These are phyloP conservation scores for Stevia rebaudiana DNA, from an alignment of 140 eudicot species.

Conservation along the genomic window DNA sequence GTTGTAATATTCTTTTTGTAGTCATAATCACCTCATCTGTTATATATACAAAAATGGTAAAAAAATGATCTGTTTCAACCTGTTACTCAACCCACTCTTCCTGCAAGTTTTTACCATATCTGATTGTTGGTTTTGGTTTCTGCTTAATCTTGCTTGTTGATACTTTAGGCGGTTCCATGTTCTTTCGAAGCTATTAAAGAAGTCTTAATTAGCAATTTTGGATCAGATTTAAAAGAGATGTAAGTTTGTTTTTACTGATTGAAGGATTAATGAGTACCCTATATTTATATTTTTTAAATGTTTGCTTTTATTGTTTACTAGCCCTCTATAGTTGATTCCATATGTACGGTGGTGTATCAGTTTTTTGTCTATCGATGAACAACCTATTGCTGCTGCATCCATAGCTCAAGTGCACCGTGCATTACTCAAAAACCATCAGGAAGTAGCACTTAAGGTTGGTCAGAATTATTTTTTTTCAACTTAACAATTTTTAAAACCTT, in stretches of 20 bases:
- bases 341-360: slow-evolving; percentile 32
- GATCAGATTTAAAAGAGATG: slow-evolving; percentile 61
- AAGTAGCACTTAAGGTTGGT: slow-evolving; percentile 92
- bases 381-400: slow-evolving; percentile 96
- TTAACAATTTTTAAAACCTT: background rate
- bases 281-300: background rate
- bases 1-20: background rate
- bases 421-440: slow-evolving; percentile 53
- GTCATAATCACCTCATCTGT: background rate
- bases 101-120: background rate
- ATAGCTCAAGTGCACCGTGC: slow-evolving; percentile 98
- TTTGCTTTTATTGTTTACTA: slow-evolving; percentile 1
- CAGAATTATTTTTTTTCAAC: background rate
- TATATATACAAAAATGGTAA: background rate
- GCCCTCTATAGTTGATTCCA: slow-evolving; percentile 11
- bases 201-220: slow-evolving; percentile 58
- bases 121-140: slow-evolving; percentile 4
- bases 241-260: slow-evolving; percentile 45
- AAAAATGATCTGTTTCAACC: slow-evolving; percentile 1
- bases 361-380: slow-evolving; percentile 73
- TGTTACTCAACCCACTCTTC: background rate
- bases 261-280: background rate
- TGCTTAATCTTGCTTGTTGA: slow-evolving; percentile 22
- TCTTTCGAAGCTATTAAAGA: slow-evolving; percentile 65
- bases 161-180: slow-evolving; percentile 75